Percentiles rank a stretch among this genome's conserved stretches.
Conservation (phyloP, 352 stramenopile genomes). For the Elongisporangium undulatum region DNA sequence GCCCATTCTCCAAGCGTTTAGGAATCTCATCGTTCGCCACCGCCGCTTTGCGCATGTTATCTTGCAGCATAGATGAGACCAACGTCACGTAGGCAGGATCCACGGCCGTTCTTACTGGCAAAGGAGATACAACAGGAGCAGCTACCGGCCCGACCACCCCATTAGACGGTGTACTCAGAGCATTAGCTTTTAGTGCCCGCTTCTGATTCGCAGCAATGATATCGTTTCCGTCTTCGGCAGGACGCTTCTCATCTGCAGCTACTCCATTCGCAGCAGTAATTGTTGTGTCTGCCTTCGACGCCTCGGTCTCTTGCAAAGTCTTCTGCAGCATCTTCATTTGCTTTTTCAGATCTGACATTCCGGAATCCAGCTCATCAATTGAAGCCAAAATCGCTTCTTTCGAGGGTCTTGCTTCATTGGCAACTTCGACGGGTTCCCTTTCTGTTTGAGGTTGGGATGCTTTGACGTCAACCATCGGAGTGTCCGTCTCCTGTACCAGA, state of each 20-base stretch:
- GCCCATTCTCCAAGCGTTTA: constrained; percentile 42
- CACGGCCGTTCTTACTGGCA: constrained; percentile 48
- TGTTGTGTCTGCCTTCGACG: constrained; percentile 3
- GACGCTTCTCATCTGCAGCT: neutral
- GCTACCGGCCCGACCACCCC: neutral
- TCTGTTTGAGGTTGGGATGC: constrained; percentile 5
- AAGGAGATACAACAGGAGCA: constrained; percentile 5
- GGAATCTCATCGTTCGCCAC: constrained; percentile 55
- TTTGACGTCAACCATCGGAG: neutral
- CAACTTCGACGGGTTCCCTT: neutral
- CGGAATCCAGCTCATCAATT: constrained; percentile 72
- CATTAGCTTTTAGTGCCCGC: neutral
- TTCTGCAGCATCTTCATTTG: constrained; percentile 53
- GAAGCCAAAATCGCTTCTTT: constrained; percentile 81
- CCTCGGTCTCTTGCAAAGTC: constrained; percentile 36
- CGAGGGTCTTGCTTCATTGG: constrained; percentile 21
- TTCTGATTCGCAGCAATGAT: constrained; percentile 4
- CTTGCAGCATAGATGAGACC: constrained; percentile 55
- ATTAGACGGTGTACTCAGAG: neutral
- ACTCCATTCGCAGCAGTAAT: neutral
- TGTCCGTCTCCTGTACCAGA: neutral
- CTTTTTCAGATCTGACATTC: constrained; percentile 66
- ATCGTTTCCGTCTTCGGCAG: neutral
- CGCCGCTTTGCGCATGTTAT: constrained; percentile 47
- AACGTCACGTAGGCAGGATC: constrained; percentile 59